phyloP scores from a whole-genome alignment of 352 stramenopile species.

The Thalassiosira hispida region DNA sequence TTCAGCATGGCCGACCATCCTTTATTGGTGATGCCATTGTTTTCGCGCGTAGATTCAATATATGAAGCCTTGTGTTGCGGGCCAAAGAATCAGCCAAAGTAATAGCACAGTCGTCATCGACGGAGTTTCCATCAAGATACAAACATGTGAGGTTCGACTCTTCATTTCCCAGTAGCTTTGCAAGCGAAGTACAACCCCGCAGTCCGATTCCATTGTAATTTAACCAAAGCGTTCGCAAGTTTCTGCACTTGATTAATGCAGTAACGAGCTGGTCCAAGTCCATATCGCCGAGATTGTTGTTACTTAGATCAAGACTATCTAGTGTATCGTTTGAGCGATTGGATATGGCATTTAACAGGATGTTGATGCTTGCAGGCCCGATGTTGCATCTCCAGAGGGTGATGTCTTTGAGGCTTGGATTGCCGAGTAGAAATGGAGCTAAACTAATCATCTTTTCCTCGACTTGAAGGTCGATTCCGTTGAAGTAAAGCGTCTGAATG shows the following conservation, averaged over 20 bases:
- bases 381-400: conserved; percentile 2
- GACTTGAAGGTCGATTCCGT: conserved; percentile 4
- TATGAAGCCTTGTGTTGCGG: neutral
- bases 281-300: conserved; percentile 26
- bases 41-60: conserved; percentile 15
- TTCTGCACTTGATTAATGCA: conserved; percentile 23
- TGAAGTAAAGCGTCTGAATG: conserved; percentile 14
- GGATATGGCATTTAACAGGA: conserved; percentile 19
- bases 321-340: conserved; percentile 23
- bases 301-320: conserved; percentile 8
- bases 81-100: conserved; percentile 13
- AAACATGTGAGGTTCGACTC: neutral
- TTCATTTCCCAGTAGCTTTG: conserved; percentile 19
- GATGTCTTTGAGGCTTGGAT: conserved; percentile 28
- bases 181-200: conserved; percentile 17
- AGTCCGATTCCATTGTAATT: conserved; percentile 14
- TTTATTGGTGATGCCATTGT: conserved; percentile 7
- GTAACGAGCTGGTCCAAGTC: conserved; percentile 24
- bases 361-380: neutral
- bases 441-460: conserved; percentile 3
- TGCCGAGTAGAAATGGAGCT: conserved; percentile 24
- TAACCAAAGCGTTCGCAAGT: conserved; percentile 2
- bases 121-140: conserved; percentile 1
- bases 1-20: no score
- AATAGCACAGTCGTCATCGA: neutral